These are phyloP conservation scores for Backusella westeae DNA, from an alignment of 192 early-diverging fungal species.

Conservation along the genomic window DNA sequence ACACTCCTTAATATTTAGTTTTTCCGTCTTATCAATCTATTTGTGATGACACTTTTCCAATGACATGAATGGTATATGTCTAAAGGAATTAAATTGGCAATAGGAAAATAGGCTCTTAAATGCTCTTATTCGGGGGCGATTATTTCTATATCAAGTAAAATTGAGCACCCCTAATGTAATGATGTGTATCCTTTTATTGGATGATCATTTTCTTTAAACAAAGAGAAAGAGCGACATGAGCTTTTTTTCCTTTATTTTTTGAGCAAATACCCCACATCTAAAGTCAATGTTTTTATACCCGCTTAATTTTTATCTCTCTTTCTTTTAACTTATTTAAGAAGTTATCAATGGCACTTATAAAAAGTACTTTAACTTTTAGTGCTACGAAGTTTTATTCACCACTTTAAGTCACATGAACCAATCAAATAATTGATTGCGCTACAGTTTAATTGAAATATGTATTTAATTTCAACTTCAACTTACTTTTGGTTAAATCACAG, in stretches of 20 bases:
- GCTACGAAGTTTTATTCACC: neutral
- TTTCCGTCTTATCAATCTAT: neutral
- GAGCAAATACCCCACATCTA: no score
- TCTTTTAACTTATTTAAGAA: conserved; percentile 1
- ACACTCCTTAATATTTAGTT: neutral
- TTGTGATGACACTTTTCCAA: neutral
- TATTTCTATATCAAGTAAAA: neutral
- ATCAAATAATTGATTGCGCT: neutral
- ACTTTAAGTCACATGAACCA: neutral
- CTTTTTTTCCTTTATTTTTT: neutral
- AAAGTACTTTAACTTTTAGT: neutral
- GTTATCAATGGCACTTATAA: neutral
- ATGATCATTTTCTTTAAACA: no score
- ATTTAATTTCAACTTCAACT: neutral
- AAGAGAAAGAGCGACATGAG: neutral
- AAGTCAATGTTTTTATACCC: neutral
- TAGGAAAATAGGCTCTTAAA: neutral
- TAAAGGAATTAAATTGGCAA: neutral
- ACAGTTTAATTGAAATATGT: neutral
- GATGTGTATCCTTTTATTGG: no score
- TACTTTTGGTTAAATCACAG: no score
- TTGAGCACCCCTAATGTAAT: no score
- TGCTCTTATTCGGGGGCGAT: neutral
- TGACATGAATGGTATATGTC: neutral
- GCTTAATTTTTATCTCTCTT: neutral